Base-by-base conservation (phyloP, 2,329 filamentous ascomycete species). In the Colletotrichum karsti region DNA sequence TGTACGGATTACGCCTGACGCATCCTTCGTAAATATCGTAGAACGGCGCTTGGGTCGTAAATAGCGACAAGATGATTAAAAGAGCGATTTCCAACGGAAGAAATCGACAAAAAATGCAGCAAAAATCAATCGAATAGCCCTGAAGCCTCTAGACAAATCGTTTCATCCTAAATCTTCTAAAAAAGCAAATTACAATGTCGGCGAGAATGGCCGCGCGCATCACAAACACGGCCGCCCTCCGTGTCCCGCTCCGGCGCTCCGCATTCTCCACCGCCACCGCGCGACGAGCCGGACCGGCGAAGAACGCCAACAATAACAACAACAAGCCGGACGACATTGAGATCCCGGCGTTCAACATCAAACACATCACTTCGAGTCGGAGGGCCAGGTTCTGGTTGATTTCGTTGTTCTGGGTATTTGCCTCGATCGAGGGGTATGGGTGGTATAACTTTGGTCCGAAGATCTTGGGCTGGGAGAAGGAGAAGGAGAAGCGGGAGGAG, bases 391-490 rank as follows among this genome's bases (percentile, higher is more conserved):
- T 37, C 39, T 68, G 51, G 13, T 13, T 76, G 15, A 37, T 35
- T 4, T 65, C 60, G 5, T 62, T 53, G 48, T 54, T 75, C 35
- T 59, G 51, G 9, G 61, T 71, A 3, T 10, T 74, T 30, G 71
- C 53, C 0, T 28, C 30, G 12, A 50, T 65, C 12, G 75, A 76
- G 67, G 54, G 26, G 13, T 71, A 68, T 13, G 58, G 69, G 22
- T 75, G 70, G 71, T 41, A 69, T 28, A 72, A 68, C 26, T 73
- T 72, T 35, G 72, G 69, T 55, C 74, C 74, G 1, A 70, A 63
- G 70, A 69, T 74, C 9, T 44, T 63, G 30, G 71, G 72, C 15
- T 69, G 66, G 55, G 53, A 61, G 28, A 55, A 67, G 50, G 20
- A 13, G 0, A 35, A 39, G 37, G 15, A 53, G 33, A 42, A 51